A percentile compares a stretch with the other conserved stretches of the same genome.
Conservation (phyloP, 2,329 filamentous ascomycete genomes). For the Nemania serpens region DNA sequence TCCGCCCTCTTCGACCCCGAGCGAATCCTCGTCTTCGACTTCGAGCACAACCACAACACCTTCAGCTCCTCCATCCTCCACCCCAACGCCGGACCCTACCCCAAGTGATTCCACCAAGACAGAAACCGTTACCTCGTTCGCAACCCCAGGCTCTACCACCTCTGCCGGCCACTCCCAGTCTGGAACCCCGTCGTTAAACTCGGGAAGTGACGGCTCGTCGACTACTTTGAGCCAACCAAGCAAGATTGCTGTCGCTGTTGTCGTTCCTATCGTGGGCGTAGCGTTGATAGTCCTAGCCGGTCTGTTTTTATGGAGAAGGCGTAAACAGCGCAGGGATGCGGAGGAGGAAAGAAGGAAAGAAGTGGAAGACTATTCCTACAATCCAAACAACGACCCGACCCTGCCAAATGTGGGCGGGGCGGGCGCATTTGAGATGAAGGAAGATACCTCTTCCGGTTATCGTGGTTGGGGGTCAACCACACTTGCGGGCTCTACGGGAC, state of each 20-base stretch:
- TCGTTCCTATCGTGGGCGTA: constrained; percentile 89
- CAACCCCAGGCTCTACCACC: constrained; percentile 23
- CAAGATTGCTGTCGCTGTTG: constrained; percentile 89
- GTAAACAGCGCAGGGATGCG: constrained; percentile 81
- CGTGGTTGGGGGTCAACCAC: constrained; percentile 91
- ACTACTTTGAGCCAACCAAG: constrained; percentile 63
- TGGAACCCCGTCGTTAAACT: constrained; percentile 27
- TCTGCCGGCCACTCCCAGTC: constrained; percentile 27
- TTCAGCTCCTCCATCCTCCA: not conserved
- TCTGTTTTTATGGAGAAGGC: constrained; percentile 85
- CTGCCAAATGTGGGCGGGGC: constrained; percentile 59
- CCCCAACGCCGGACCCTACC: constrained; percentile 17
- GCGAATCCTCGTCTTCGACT: constrained; percentile 17
- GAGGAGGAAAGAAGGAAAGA: constrained; percentile 93
- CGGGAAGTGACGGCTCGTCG: constrained; percentile 28
- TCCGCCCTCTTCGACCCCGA: constrained; percentile 22
- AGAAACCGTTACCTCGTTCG: constrained; percentile 36
- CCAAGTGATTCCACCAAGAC: constrained; percentile 30
- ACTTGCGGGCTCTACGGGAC: constrained; percentile 67
- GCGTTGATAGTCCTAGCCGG: constrained; percentile 77
- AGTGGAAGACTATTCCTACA: constrained; percentile 96
- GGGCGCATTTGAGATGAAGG: constrained; percentile 73
- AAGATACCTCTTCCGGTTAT: constrained; percentile 79
- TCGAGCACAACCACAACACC: constrained; percentile 9
- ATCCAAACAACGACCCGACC: constrained; percentile 93